Evolutionary conservation across 495 filamentous ascomycete genomes (phyloP).

Genomic region (Astrothelium subdiscretum): DNA sequence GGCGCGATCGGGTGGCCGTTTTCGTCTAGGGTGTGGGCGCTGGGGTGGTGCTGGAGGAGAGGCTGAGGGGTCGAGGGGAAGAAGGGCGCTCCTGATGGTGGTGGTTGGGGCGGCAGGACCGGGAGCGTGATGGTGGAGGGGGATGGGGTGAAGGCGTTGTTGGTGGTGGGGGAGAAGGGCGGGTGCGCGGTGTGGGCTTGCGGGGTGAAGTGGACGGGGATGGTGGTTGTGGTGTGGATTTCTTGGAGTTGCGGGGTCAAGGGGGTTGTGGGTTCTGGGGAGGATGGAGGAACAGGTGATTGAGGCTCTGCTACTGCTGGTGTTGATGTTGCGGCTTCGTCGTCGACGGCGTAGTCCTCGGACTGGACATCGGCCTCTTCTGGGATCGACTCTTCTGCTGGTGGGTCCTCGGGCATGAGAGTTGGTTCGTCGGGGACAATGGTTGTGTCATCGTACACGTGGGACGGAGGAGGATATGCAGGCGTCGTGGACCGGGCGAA

Average conservation of each 20-base stretch:
- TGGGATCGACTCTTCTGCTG: neutral
- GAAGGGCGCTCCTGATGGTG: constrained; percentile 15
- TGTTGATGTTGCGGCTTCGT: neutral
- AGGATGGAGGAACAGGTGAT: constrained; percentile 8
- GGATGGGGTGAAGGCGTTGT: constrained; percentile 5
- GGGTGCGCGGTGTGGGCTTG: constrained; percentile 12
- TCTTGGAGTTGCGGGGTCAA: constrained; percentile 20
- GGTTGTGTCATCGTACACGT: neutral
- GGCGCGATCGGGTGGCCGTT: neutral
- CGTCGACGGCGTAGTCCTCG: neutral
- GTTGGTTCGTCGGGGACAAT: neutral
- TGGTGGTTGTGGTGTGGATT: constrained; percentile 31
- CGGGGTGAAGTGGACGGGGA: constrained; percentile 31
- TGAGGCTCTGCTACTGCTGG: neutral
- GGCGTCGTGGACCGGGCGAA: neutral
- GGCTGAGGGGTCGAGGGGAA: constrained; percentile 3
- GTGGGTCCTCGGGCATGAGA: neutral
- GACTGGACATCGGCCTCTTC: neutral
- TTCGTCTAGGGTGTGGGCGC: neutral
- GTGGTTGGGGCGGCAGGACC: constrained; percentile 13
- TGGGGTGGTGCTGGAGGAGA: neutral
- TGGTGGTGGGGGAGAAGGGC: constrained; percentile 10
- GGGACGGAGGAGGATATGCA: neutral
- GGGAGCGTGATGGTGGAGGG: constrained; percentile 1
- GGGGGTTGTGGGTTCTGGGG: constrained; percentile 17